Conservation (phyloP, 371 early-diverging fungal species). For the Mortierella sp. region DNA sequence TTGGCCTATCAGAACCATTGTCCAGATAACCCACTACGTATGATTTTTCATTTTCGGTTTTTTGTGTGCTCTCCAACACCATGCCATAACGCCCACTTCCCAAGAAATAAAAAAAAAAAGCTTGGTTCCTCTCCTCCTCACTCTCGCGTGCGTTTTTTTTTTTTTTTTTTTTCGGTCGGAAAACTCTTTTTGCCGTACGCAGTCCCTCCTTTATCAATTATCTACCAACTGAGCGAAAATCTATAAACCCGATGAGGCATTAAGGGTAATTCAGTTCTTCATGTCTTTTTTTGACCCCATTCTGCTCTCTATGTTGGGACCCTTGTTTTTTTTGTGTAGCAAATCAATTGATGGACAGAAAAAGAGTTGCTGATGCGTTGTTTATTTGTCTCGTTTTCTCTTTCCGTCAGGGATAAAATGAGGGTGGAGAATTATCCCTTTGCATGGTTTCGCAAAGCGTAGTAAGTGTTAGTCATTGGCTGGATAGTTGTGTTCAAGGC, state of each 20-base stretch:
- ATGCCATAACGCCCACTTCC: neutral
- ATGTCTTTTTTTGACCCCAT: neutral
- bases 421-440: too few relatives aligned
- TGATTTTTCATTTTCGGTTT: neutral
- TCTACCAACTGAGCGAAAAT: neutral
- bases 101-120: neutral
- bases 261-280: neutral
- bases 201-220: too few relatives aligned
- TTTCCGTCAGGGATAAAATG: too few relatives aligned
- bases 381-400: too few relatives aligned
- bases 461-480: too few relatives aligned
- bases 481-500: too few relatives aligned
- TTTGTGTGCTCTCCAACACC: neutral
- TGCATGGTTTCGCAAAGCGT: too few relatives aligned
- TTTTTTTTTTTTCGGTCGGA: neutral
- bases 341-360: neutral
- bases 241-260: neutral
- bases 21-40: neutral
- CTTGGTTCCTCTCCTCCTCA: neutral
- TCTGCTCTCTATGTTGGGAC: neutral
- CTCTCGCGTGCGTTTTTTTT: slow-evolving; percentile 7
- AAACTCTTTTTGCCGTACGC: slow-evolving; percentile 13
- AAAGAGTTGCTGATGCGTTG: too few relatives aligned
- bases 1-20: neutral
- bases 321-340: neutral